Percentiles rank a stretch among this genome's conserved stretches.
These are phyloP conservation scores for Trichaptum fuscoviolaceum DNA, from an alignment of 768 basidiomycete species.

Conservation along the genomic window DNA sequence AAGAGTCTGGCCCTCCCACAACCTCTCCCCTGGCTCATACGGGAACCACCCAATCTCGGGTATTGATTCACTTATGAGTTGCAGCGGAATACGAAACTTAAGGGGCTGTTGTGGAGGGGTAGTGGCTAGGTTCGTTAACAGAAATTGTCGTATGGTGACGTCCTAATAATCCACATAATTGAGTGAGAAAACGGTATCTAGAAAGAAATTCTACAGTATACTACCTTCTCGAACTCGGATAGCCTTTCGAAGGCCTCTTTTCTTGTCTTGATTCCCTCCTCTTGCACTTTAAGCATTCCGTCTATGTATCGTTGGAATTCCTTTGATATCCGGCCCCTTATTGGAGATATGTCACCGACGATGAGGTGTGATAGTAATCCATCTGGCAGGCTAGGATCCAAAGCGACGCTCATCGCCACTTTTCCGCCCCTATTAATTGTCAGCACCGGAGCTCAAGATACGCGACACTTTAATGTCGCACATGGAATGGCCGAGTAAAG, in stretches of 20 bases:
- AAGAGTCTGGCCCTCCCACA: slow-evolving; percentile 56
- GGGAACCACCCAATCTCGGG: slow-evolving; percentile 75
- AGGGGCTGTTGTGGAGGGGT: slow-evolving; percentile 28
- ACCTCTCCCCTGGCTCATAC: slow-evolving; percentile 48
- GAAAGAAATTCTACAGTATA: slow-evolving; percentile 15
- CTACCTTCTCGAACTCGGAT: slow-evolving; percentile 55
- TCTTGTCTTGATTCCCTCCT: slow-evolving; percentile 49
- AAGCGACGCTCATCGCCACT: slow-evolving; percentile 69
- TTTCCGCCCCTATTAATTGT: slow-evolving; percentile 72
- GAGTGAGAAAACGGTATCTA: background rate
- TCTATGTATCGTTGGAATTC: slow-evolving; percentile 66
- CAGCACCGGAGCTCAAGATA: background rate
- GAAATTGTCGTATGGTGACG: slow-evolving; percentile 67
- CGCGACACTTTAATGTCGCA: slow-evolving; percentile 29
- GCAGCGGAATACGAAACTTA: slow-evolving; percentile 72
- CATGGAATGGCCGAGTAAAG: slow-evolving; percentile 90
- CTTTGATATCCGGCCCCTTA: slow-evolving; percentile 45
- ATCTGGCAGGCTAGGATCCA: slow-evolving; percentile 35
- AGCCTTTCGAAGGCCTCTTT: slow-evolving; percentile 68
- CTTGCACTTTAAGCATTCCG: slow-evolving; percentile 72
- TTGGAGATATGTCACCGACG: slow-evolving; percentile 79
- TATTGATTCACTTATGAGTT: slow-evolving; percentile 58
- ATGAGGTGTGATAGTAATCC: slow-evolving; percentile 52
- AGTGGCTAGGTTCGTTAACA: slow-evolving; percentile 70
- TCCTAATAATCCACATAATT: slow-evolving; percentile 42